phyloP scores from a whole-genome alignment of 192 early-diverging fungal species.

The Helicostylum pulchrum region DNA sequence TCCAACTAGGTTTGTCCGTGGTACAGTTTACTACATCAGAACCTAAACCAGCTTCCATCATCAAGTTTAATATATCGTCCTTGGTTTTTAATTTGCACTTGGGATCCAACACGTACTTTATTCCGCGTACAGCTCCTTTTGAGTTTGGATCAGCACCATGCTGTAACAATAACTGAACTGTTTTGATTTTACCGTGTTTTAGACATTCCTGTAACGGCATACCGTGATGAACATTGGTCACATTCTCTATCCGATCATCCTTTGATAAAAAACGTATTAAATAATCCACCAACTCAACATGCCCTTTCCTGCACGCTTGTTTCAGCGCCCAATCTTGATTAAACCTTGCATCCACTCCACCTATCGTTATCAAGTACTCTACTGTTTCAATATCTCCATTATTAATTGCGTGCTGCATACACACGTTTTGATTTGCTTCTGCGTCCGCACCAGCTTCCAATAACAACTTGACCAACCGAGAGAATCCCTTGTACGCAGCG shows the following conservation, averaged over 20 bases:
- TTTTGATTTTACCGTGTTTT: neutral
- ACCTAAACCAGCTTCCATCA: neutral
- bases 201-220: constrained; percentile 17
- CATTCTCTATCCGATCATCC: neutral
- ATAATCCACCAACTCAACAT: neutral
- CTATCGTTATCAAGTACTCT: constrained; percentile 2
- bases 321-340: constrained; percentile 12
- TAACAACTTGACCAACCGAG: constrained; percentile 5
- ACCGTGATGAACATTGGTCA: constrained; percentile 1
- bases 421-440: constrained; percentile 11
- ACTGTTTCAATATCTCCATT: neutral
- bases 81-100: neutral
- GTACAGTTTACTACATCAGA: neutral
- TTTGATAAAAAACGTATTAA: neutral
- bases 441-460: constrained; percentile 24
- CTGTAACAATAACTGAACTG: neutral
- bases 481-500: constrained; percentile 14
- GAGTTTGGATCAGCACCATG: constrained; percentile 13
- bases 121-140: neutral
- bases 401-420: constrained; percentile 1
- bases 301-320: constrained; percentile 4
- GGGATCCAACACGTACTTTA: neutral
- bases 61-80: neutral
- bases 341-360: constrained; percentile 8
- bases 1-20: too few relatives aligned